These are phyloP conservation scores for Ogataea ramenticola DNA, from an alignment of 805 yeast genomes.

Conservation along the genomic window DNA sequence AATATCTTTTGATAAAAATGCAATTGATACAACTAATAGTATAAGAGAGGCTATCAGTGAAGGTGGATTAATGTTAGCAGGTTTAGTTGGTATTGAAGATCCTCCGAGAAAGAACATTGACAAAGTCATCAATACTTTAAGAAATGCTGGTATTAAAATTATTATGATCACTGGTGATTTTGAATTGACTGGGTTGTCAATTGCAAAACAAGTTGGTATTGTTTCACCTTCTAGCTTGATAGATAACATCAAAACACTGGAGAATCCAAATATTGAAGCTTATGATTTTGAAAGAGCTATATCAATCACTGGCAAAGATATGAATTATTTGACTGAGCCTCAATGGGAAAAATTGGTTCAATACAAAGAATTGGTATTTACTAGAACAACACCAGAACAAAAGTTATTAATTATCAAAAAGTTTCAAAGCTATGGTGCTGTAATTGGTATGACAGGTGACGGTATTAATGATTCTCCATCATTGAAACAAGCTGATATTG, in stretches of 20 bases:
- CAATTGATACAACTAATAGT: neutral
- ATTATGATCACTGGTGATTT: constrained; percentile 48
- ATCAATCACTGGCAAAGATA: constrained; percentile 28
- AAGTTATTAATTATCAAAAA: constrained; percentile 41
- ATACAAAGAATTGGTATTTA: constrained; percentile 39
- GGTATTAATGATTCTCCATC: constrained; percentile 65
- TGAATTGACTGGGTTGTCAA: constrained; percentile 67
- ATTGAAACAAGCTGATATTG: constrained; percentile 54
- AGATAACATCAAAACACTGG: neutral
- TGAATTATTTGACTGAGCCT: constrained; percentile 25
- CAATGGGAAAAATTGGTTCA: constrained; percentile 35
- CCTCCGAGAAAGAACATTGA: constrained; percentile 33
- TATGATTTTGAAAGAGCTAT: constrained; percentile 22
- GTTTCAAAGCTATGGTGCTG: constrained; percentile 41
- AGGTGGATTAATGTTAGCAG: constrained; percentile 24
- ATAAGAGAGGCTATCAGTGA: constrained; percentile 6
- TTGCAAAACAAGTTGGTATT: constrained; percentile 87
- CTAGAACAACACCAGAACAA: constrained; percentile 54
- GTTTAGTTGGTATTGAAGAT: constrained; percentile 36
- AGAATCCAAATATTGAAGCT: constrained; percentile 1
- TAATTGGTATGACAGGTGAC: constrained; percentile 61
- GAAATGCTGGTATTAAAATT: constrained; percentile 33
- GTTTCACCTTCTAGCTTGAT: constrained; percentile 23
- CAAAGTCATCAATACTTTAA: constrained; percentile 25
- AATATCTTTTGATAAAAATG: constrained; percentile 3